Percentiles rank a stretch among this genome's conserved stretches.
phyloP scores from a whole-genome alignment of 1,284 basidiomycete genomes.

The Mycosarcoma mackinlayi region DNA sequence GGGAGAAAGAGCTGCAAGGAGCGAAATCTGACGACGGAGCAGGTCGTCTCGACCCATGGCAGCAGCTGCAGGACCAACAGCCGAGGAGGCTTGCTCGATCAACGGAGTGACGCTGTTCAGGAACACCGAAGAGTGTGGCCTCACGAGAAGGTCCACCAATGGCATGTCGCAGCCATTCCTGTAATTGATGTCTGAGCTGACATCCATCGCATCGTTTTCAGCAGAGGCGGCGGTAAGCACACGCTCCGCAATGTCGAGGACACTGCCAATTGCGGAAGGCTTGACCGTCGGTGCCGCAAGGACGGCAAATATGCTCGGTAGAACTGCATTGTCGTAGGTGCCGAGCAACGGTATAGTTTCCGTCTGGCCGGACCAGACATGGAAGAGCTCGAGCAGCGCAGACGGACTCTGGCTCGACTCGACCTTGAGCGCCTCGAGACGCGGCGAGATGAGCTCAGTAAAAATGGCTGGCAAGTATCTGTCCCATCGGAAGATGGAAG shows the following conservation, averaged over 20 bases:
- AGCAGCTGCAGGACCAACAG: conserved; percentile 72
- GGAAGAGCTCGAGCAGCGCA: conserved; percentile 86
- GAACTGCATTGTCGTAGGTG: conserved; percentile 76
- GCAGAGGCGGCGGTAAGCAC: conserved; percentile 71
- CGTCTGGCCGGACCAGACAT: conserved; percentile 78
- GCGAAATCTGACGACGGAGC: conserved; percentile 82
- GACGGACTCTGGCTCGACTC: conserved; percentile 95
- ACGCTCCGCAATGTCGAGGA: conserved; percentile 88
- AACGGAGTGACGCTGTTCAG: conserved; percentile 77
- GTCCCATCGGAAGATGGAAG: conserved; percentile 77
- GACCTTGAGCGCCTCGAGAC: conserved; percentile 78
- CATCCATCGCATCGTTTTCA: conserved; percentile 26
- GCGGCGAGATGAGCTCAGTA: conserved; percentile 81
- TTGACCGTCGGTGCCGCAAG: conserved; percentile 87
- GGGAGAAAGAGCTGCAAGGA: conserved; percentile 83
- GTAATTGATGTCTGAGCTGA: conserved; percentile 16
- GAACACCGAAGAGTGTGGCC: conserved; percentile 80
- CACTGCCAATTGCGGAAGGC: conserved; percentile 79
- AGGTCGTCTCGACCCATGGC: conserved; percentile 76
- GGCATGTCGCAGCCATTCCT: conserved; percentile 22
- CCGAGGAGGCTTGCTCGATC: conserved; percentile 71
- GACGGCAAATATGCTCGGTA: conserved; percentile 84
- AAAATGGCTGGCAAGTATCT: conserved; percentile 80
- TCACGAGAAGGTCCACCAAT: conserved; percentile 72
- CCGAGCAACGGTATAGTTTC: conserved; percentile 77